A percentile compares a stretch with the other conserved stretches of the same genome.
Evolutionary conservation across 2,329 filamentous ascomycete species (phyloP).

Genomic region (Trichophyton verrucosum): DNA sequence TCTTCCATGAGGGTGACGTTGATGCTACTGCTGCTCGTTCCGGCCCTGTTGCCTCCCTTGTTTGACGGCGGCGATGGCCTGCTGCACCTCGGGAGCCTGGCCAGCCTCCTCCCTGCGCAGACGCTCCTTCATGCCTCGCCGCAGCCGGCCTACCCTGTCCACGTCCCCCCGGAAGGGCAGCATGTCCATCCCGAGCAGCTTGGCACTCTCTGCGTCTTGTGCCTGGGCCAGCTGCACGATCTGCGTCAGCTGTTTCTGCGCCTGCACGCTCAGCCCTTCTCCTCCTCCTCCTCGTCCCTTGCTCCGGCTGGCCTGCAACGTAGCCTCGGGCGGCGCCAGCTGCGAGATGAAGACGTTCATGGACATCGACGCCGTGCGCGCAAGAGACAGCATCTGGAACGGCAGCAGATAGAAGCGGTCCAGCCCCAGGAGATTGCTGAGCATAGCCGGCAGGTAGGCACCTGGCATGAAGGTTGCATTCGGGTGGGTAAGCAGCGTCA

Average conservation of each 20-base stretch:
- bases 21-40: neutral
- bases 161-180: conserved; percentile 67
- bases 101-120: conserved; percentile 75
- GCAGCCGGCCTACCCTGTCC: conserved; percentile 50
- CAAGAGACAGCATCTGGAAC: conserved; percentile 68
- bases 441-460: conserved; percentile 20
- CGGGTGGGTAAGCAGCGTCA: conserved; percentile 45
- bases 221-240: conserved; percentile 49
- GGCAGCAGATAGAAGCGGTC: conserved; percentile 50
- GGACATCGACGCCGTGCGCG: conserved; percentile 63
- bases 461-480: conserved; percentile 27
- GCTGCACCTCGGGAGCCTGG: conserved; percentile 66
- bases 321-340: conserved; percentile 54
- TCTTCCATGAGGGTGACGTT: neutral
- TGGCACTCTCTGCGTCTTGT: conserved; percentile 55
- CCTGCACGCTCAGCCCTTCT: conserved; percentile 34
- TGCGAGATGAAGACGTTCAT: conserved; percentile 74
- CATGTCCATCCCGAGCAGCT: conserved; percentile 65
- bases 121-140: conserved; percentile 68
- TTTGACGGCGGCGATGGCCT: conserved; percentile 51
- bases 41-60: neutral
- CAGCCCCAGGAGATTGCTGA: conserved; percentile 25
- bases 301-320: conserved; percentile 17
- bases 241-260: conserved; percentile 52
- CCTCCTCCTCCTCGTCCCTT: conserved; percentile 18